Evolutionary conservation across 2,329 filamentous ascomycete genomes (phyloP).

Genomic region (Clonostachys rosea): DNA sequence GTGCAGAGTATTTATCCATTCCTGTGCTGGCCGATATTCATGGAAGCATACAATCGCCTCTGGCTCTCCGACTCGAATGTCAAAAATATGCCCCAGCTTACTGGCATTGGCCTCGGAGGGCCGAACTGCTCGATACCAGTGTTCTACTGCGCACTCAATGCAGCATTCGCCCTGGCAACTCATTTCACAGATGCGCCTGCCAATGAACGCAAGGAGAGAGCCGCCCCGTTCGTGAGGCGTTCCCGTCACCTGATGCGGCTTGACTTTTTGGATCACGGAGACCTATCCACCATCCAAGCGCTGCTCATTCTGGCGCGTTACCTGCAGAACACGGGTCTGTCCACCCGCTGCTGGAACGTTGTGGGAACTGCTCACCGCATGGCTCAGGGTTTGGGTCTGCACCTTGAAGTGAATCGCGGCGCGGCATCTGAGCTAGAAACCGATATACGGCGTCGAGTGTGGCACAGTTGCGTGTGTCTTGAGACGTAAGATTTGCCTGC

Average conservation of each 20-base stretch:
- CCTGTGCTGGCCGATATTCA: constrained; percentile 19
- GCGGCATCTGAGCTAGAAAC: too few species aligned
- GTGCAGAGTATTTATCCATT: constrained; percentile 1
- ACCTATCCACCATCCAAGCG: constrained; percentile 27
- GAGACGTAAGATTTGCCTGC: too few species aligned
- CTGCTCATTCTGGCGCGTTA: constrained; percentile 26
- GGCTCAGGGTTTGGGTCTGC: background rate
- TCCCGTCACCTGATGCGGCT: constrained; percentile 19
- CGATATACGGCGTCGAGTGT: too few species aligned
- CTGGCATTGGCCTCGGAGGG: background rate
- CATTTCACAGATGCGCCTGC: constrained; percentile 25
- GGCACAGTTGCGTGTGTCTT: too few species aligned
- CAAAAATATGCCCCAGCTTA: background rate
- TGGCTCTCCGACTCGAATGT: constrained; percentile 16
- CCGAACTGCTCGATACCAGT: constrained; percentile 12
- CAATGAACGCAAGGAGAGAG: constrained; percentile 9
- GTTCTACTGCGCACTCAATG: constrained; percentile 32
- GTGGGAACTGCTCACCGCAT: background rate
- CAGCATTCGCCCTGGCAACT: constrained; percentile 30
- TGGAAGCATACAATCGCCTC: constrained; percentile 27
- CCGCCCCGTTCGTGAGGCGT: constrained; percentile 19
- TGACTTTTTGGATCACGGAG: constrained; percentile 21
- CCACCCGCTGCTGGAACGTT: constrained; percentile 18
- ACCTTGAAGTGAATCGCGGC: too few species aligned
- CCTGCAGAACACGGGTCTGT: constrained; percentile 30